Base-by-base conservation (phyloP, 1,139 yeast genomes). In the Lodderomyces parapsilosis region DNA sequence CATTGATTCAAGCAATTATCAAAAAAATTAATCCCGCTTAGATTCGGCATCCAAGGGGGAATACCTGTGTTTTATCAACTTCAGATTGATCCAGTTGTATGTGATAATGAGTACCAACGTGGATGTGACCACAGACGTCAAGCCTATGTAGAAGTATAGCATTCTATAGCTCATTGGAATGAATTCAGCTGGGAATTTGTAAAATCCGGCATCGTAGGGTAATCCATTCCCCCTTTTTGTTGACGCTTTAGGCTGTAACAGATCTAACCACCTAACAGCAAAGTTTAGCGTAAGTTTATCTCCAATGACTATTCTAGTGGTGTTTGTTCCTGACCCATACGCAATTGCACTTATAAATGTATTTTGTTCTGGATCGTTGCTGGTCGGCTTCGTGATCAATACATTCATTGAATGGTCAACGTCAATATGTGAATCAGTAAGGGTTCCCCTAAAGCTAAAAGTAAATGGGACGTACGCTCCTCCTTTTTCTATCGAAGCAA, bases 401-500 rank as follows among this genome's bases (percentile, higher is more conserved):
- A 84, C 68, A 55, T 83, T 84, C 60, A 86, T 47, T 22, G 71
- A 60, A 10, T 79, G 68, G 56, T 86, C 93, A 41, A 86, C 65
- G 54, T 86, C 90, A 47, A 86, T 64, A 62, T 86, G 93, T 27
- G 85, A 76, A 43, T 83, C 85, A 50, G 80, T 81, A 37, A 84
- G 74, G 44, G 76, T 78, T 2, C 93, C 94, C 49, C 90, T 74
- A 49, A 86, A 67, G 55, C 80, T 80, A 58, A 86, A 71, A 2
- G 83, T 77, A 44, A 86, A 61, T 1, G 93, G 93, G 8, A 85
- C 60, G 36, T 57, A 68, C 2, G 81, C 79, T 0, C 80, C 81
- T 1, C 81, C 78, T 49, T 66, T 63, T 47, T 70, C 77, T 42
- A 68, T 56, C 40, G 66, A 65, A 48, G 71, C 61, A 20, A 65